Evolutionary conservation across 768 basidiomycete species (phyloP), one percentile per base, ranked within the genome.

Genomic region (Suillus occidentalis): DNA sequence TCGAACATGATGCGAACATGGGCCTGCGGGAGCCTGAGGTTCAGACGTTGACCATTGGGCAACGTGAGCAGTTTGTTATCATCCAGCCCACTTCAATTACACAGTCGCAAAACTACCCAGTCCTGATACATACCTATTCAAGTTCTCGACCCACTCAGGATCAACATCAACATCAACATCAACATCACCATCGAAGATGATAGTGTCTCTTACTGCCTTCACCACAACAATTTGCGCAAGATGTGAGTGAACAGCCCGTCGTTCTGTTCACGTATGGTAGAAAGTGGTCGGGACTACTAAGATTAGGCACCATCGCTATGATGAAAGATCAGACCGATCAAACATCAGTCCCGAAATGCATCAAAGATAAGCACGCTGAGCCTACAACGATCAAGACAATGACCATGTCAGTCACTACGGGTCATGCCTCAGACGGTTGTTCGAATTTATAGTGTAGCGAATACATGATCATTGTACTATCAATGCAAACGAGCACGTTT

Each of bases 1-100:
- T 99, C 97, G 75, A 99, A 99, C 95, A 99, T 97, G 76, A 99
- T 96, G 62, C 97, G 90, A 25, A 99, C 95, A 72, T 99, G 99
- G 3, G 94, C 28, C 28, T 28, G 86, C 1, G 97, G 97, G 28
- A 28, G 28, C 28, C 28, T 28, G 31, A 99, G 84, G 74, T 95
- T 98, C 64, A 99, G 89, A 67, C 97, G 95, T 75, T 99, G 97
- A 70, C 97, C 97, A 67, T 99, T 99, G 1, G 97, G 97, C 10
- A 99, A 82, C 0, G 97, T 99, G 57, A 99, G 82, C 18, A 99
- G 81, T 75, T 98, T 98, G 85, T 99, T 99, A 78, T 99, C 97
- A 70, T 99, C 97, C 60, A 99, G 84, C 5, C 99, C 96, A 85
- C 97, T 99, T 70, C 25, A 55, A 61, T 25, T 52, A 20, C 39